Evolutionary conservation across 2,329 filamentous ascomycete species (phyloP).

Genomic region (Sporothrix luriei): DNA sequence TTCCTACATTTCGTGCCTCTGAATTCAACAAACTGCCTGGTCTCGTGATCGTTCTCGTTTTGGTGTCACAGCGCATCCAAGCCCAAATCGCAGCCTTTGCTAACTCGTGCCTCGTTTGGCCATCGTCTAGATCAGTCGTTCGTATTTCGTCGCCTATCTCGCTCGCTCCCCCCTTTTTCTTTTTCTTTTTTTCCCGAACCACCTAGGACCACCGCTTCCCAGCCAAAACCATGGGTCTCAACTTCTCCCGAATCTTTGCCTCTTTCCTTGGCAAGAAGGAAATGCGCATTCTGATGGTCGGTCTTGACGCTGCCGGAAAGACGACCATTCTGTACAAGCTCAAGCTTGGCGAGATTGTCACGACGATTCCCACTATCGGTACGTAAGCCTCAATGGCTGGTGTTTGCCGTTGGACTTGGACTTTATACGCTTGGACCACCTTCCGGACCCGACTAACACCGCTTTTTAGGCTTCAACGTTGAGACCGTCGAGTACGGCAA

Average conservation of each 20-base stretch:
- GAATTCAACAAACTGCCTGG: not conserved
- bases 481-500: slow-evolving; percentile 99
- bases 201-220: slow-evolving; percentile 30
- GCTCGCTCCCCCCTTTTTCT: slow-evolving; percentile 2
- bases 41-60: slow-evolving; percentile 23
- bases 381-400: slow-evolving; percentile 45
- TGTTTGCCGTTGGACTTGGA: not conserved
- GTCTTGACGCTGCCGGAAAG: slow-evolving; percentile 99
- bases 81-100: not conserved
- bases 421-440: no score
- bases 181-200: not conserved
- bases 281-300: slow-evolving; percentile 99
- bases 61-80: not conserved
- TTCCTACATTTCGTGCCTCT: not conserved
- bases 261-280: slow-evolving; percentile 99
- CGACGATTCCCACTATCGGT: slow-evolving; percentile 98
- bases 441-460: slow-evolving; percentile 1
- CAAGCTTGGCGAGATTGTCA: slow-evolving; percentile 98
- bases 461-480: slow-evolving; percentile 85
- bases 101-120: slow-evolving; percentile 4
- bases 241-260: slow-evolving; percentile 95
- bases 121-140: slow-evolving; percentile 17
- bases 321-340: slow-evolving; percentile 99
- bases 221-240: slow-evolving; percentile 89
- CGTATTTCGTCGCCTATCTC: slow-evolving; percentile 27